phyloP scores from a whole-genome alignment of 495 filamentous ascomycete genomes.

The Platismatia glauca region DNA sequence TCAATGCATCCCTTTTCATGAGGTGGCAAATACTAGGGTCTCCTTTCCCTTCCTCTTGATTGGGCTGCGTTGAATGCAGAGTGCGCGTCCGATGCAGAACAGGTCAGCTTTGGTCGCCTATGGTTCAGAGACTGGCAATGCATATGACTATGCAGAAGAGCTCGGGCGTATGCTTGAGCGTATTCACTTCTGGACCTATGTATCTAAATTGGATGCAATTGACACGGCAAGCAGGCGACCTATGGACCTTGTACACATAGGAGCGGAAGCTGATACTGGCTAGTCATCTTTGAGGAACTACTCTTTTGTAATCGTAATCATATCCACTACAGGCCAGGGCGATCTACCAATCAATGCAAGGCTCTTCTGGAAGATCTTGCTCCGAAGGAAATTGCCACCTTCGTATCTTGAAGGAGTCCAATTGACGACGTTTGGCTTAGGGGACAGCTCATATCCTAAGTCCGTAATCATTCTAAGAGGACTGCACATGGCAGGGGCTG shows the following conservation, averaged over 20 bases:
- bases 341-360: constrained; percentile 76
- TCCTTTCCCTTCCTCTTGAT: background rate
- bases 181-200: constrained; percentile 63
- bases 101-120: constrained; percentile 67
- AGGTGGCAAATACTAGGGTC: background rate
- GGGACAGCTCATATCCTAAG: constrained; percentile 91
- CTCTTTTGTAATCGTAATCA: constrained; percentile 62
- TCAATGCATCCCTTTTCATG: background rate
- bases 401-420: constrained; percentile 56
- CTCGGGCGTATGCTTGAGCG: constrained; percentile 62
- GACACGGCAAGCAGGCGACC: constrained; percentile 52
- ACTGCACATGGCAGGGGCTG: background rate
- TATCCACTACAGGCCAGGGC: constrained; percentile 92
- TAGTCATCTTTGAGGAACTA: constrained; percentile 42
- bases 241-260: too few relatives aligned
- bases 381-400: constrained; percentile 64
- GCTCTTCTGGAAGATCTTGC: constrained; percentile 75
- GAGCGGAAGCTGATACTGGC: background rate
- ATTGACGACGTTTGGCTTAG: constrained; percentile 83
- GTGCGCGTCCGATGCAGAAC: constrained; percentile 3
- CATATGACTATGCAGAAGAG: constrained; percentile 80
- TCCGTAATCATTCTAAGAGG: constrained; percentile 27
- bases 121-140: constrained; percentile 90
- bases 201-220: constrained; percentile 67
- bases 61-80: background rate